Base-by-base conservation (phyloP, 2,329 filamentous ascomycete species). In the Tolypocladium paradoxum region DNA sequence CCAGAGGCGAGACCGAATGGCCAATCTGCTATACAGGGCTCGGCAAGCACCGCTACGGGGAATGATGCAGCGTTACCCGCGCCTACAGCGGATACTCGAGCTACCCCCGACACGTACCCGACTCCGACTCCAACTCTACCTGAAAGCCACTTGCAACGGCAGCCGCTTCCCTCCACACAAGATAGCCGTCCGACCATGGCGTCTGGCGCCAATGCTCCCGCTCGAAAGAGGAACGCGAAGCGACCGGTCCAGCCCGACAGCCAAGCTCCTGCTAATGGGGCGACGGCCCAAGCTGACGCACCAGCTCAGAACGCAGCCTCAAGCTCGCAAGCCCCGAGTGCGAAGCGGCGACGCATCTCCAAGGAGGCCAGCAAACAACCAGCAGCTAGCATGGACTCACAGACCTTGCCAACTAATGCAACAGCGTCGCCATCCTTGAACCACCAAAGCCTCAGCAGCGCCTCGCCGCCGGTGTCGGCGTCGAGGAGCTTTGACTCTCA, bases 261-360 rank as follows among this genome's bases (percentile, higher is more conserved):
- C 9, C 38, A 49, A 16, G 18, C 35, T 7, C 27, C 37, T 36
- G 7, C 34, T 2, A 40, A 40, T 37, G 38, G 31, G 6, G 40
- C 35, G n/a, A 7, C 36, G 16, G 40, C 22, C 1, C 52, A 18
- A 36, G 48, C 46, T 35, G 35, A 24, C 14, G 31, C 24, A 29
- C 48, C 9, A 29, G 35, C 51, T 27, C 61, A 58, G 11, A 43
- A 22, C 33, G 34, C 37, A n/a, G 12, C 49, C n/a, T 29, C 48
- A 16, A 33, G 40, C 24, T 58, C 59, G 35, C 56, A 58, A n/a
- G 22, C 49, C 24, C 50, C 45, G 11, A 47, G 40, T 20, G 40
- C 52, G 29, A 67, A 67, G 53, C 62, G 65, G 8, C 64, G 60
- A 27, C 61, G 63, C 43, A 55, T 62, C 16, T 63, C 64, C 3